Conservation (phyloP, 2,329 filamentous ascomycete species). For the Colletotrichum tropicicola region DNA sequence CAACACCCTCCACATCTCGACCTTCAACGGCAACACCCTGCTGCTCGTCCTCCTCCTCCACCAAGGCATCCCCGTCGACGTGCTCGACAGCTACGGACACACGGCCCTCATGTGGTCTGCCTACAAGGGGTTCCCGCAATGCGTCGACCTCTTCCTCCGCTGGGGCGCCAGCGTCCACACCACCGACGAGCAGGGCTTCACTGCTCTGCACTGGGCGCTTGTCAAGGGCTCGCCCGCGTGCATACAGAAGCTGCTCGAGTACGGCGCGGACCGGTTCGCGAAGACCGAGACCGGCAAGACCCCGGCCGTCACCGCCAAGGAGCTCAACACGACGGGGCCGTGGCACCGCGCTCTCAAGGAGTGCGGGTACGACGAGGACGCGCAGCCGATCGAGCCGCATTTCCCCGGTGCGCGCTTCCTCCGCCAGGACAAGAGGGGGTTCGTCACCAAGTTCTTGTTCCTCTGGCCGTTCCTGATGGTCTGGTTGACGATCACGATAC, state of each 20-base stretch:
- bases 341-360: slow-evolving; percentile 87
- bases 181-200: slow-evolving; percentile 91
- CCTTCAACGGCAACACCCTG: slow-evolving; percentile 95
- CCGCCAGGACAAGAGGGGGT: slow-evolving; percentile 78
- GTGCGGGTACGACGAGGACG: slow-evolving; percentile 84
- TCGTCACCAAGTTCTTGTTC: slow-evolving; percentile 89
- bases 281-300: slow-evolving; percentile 92
- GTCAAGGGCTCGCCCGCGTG: slow-evolving; percentile 92
- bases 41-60: slow-evolving; percentile 90
- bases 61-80: slow-evolving; percentile 94
- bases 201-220: slow-evolving; percentile 93
- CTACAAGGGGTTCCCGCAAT: slow-evolving; percentile 94
- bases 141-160: slow-evolving; percentile 89
- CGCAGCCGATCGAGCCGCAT: slow-evolving; percentile 72
- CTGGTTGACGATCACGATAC: slow-evolving; percentile 73
- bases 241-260: slow-evolving; percentile 94
- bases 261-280: slow-evolving; percentile 92
- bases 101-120: slow-evolving; percentile 98
- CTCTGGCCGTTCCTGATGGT: slow-evolving; percentile 85
- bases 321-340: slow-evolving; percentile 85
- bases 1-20: slow-evolving; percentile 96
- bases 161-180: slow-evolving; percentile 97
- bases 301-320: slow-evolving; percentile 82
- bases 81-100: slow-evolving; percentile 88
- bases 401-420: slow-evolving; percentile 79